Conservation (phyloP, 1,139 yeast genomes). For the Candida freyschussii region DNA sequence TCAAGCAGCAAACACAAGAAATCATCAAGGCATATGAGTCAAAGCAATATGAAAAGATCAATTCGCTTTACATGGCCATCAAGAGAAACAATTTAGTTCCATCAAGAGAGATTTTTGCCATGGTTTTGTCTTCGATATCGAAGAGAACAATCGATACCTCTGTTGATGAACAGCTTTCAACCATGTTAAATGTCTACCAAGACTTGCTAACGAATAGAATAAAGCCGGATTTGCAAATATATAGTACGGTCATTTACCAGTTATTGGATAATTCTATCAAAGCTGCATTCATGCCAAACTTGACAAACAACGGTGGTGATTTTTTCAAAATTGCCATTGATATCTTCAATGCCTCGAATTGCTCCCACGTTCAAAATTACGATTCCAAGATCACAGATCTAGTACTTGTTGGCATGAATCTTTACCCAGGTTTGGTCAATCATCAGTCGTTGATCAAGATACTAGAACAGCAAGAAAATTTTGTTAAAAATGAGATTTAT, state of each 20-base stretch:
- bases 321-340: constrained; percentile 62
- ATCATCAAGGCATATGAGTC: constrained; percentile 14
- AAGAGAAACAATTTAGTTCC: constrained; percentile 35
- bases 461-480: constrained; percentile 24
- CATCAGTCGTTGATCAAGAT: constrained; percentile 23
- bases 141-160: constrained; percentile 34
- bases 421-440: constrained; percentile 31
- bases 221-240: constrained; percentile 54
- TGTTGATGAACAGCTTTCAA: constrained; percentile 47
- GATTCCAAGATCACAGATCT: constrained; percentile 28
- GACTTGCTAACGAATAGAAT: constrained; percentile 48
- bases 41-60: constrained; percentile 30
- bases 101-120: constrained; percentile 29
- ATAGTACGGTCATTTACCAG: constrained; percentile 45
- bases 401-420: constrained; percentile 31
- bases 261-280: constrained; percentile 47
- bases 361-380: constrained; percentile 31
- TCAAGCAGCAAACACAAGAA: constrained; percentile 16
- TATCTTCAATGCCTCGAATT: constrained; percentile 45
- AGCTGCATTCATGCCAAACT: constrained; percentile 31
- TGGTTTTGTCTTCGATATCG: constrained; percentile 32
- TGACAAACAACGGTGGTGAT: constrained; percentile 46
- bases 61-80: constrained; percentile 34
- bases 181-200: constrained; percentile 60
- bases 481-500: constrained; percentile 28